phyloP scores from a whole-genome alignment of 2,329 filamentous ascomycete genomes.

The Knufia fluminis region DNA sequence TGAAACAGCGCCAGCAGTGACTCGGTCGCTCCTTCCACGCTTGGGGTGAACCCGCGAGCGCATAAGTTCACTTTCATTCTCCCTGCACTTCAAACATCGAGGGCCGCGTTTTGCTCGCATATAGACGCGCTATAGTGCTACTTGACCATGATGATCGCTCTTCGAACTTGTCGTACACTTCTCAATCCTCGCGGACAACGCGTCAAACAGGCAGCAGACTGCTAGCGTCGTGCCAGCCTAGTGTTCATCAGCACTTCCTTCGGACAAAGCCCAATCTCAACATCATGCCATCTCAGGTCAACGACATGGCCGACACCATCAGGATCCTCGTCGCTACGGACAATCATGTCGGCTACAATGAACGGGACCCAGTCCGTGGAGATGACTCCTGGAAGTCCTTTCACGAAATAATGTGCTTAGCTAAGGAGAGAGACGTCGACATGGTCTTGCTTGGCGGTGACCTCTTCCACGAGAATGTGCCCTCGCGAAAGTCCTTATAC shows the following conservation, averaged over 20 bases:
- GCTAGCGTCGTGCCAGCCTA: background rate
- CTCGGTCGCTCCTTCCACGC: too few species aligned
- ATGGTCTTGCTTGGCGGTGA: constrained; percentile 95
- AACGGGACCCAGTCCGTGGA: constrained; percentile 85
- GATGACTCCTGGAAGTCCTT: constrained; percentile 96
- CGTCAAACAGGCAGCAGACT: background rate
- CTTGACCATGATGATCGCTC: too few species aligned
- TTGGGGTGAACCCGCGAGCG: too few species aligned
- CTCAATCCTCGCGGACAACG: too few species aligned
- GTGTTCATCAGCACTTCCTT: background rate
- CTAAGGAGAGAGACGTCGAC: constrained; percentile 81
- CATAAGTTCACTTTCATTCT: too few species aligned
- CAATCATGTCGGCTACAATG: constrained; percentile 94
- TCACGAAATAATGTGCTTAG: constrained; percentile 87
- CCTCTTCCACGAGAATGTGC: constrained; percentile 96
- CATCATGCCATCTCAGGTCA: background rate
- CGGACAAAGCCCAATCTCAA: too few species aligned
- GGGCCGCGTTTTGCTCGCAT: too few species aligned
- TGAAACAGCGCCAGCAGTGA: too few species aligned
- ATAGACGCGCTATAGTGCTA: too few species aligned
- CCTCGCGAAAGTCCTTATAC: constrained; percentile 89
- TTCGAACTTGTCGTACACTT: too few species aligned
- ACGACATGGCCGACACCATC: constrained; percentile 68
- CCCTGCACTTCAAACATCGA: too few species aligned
- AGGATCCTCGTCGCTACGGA: constrained; percentile 90